Evolutionary conservation across 192 early-diverging fungal genomes (phyloP), one percentile per base, ranked within the genome.

Genomic region (Pecoramyces ruminantium): DNA sequence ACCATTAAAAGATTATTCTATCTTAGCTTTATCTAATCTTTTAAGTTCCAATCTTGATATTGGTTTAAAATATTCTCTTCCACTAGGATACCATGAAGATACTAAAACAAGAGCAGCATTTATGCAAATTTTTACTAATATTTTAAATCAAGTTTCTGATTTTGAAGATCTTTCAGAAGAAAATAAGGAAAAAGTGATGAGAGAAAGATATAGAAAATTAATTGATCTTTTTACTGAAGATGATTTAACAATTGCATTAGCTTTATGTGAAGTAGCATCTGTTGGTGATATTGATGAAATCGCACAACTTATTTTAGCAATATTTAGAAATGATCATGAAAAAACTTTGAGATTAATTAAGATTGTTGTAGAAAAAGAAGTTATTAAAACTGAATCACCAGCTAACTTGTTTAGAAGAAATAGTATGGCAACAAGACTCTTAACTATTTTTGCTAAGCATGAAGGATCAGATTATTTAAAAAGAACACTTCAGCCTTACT

Each of bases 11-110:
- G 94, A 96, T n/a, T 90, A 92, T 77, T 92, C 94, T 9, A 95
- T 98, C 84, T 89, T 93, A 78, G 94, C 94, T 2, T 86, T 99
- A 77, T 94, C 95, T 28, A 94, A 97, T 83, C 90, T 99, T 83
- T 85, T 99, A 28, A 91, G 93, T 15, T 93, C 94, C 11, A 99
- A 99, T 85, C 89, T 98, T 78, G 96, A 97, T 83, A 91, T 95
- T 78, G 96, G 95, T 29, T 86, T 99, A 80, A 92, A 94, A 86
- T 95, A 92, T 84, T 96, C 95, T 77, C 84, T 99, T 29, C 89
- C 94, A 0, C 93, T 96, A 88, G 93, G 92, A 18, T 98, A 97
- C 81, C 93, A 97, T 84, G 95, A 96, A 84, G 96, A 98, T 84
- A 89, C 92, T 21, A 91, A 92, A 82, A 95, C 93, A 79, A 89